phyloP scores from a whole-genome alignment of 441 rosid genomes.

The Pelargonium citronellum region DNA sequence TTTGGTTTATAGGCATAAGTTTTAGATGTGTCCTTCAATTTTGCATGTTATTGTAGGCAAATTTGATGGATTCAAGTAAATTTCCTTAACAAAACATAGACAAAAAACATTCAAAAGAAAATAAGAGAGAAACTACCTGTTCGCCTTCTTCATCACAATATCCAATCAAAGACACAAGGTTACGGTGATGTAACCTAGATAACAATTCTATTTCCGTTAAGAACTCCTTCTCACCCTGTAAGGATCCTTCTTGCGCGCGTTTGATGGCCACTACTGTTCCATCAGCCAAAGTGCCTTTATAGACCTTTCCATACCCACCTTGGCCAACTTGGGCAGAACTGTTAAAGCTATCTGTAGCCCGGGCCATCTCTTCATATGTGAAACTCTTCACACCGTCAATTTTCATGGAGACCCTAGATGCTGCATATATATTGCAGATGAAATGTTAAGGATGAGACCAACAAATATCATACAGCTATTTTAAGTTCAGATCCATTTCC shows the following conservation, averaged over 20 bases:
- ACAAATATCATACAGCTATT: not conserved
- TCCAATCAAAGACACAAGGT: conserved; percentile 85
- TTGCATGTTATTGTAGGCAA: too few relatives aligned
- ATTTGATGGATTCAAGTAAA: not conserved
- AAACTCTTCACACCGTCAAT: conserved; percentile 88
- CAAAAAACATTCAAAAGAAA: not conserved
- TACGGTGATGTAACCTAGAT: conserved; percentile 89
- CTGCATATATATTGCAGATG: conserved; percentile 33
- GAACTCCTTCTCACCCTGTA: conserved; percentile 93
- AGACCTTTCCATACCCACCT: conserved; percentile 96
- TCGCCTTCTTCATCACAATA: conserved; percentile 91
- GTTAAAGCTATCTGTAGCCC: conserved; percentile 65
- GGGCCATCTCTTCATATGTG: conserved; percentile 62
- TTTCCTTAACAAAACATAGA: not conserved
- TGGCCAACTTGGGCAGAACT: conserved; percentile 72
- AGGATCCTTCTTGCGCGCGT: conserved; percentile 84
- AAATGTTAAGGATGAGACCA: conserved; percentile 18
- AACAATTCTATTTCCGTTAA: conserved; percentile 76
- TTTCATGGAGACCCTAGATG: conserved; percentile 50
- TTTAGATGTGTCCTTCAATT: not conserved
- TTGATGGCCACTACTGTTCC: conserved; percentile 76
- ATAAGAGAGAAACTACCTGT: conserved; percentile 46
- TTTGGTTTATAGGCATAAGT: not conserved
- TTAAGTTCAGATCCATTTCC: not conserved
- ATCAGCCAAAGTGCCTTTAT: conserved; percentile 60